Percentiles rank a stretch among this genome's conserved stretches.
phyloP scores from a whole-genome alignment of 23 red algal species.

The Chondrus crispus region DNA sequence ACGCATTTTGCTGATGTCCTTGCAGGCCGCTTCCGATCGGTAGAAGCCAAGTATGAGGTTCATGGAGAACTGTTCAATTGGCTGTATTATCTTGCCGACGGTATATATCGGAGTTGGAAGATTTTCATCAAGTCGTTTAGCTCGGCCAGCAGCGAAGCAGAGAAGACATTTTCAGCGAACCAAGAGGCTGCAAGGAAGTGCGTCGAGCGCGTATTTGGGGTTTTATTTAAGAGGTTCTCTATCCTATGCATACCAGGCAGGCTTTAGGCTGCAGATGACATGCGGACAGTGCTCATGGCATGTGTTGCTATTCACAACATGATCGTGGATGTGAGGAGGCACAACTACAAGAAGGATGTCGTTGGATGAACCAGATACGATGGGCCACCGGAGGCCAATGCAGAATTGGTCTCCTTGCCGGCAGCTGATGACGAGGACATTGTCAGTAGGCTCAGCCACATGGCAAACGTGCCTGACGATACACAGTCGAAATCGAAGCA shows the following conservation, averaged over 20 bases:
- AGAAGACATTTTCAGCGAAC: neutral
- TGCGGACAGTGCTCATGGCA: no score
- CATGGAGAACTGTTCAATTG: neutral
- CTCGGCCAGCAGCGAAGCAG: neutral
- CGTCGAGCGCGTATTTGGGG: neutral
- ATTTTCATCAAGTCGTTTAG: neutral
- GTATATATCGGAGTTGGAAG: neutral
- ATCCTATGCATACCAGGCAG: neutral
- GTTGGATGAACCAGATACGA: no score
- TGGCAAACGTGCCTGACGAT: neutral
- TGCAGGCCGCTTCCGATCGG: neutral
- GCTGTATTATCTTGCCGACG: neutral
- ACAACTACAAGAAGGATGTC: no score
- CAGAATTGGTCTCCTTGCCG: no score
- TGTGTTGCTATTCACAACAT: no score
- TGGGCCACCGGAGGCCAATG: no score
- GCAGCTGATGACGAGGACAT: no score
- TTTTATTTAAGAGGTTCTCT: neutral
- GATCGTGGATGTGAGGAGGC: no score
- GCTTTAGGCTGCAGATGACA: no score
- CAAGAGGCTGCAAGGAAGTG: neutral
- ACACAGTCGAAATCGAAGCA: neutral
- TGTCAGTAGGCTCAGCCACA: no score
- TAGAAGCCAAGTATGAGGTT: neutral
- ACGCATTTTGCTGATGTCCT: neutral